A percentile compares a stretch with the other conserved stretches of the same genome.
Evolutionary conservation across 306 rosid species (phyloP).

Genomic region (Delonix regia): DNA sequence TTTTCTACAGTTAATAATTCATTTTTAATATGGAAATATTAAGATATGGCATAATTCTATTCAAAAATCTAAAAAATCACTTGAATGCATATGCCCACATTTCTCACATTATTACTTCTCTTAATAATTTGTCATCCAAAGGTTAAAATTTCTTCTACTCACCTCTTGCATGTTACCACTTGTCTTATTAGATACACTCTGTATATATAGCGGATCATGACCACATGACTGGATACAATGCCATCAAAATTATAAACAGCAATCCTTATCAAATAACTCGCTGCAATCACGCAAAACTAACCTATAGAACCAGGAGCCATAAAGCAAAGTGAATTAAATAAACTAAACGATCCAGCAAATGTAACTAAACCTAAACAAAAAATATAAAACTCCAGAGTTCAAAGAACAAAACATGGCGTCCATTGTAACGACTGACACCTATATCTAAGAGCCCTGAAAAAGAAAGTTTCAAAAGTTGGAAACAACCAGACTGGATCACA

Average conservation of each 20-base stretch:
- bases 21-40: too few species aligned
- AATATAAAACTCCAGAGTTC: not conserved
- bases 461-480: not conserved
- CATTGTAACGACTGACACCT: slow-evolving; percentile 22
- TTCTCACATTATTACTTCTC: too few species aligned
- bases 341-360: slow-evolving; percentile 26
- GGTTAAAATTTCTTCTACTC: too few species aligned
- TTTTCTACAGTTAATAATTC: too few species aligned
- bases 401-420: slow-evolving; percentile 19
- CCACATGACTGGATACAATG: too few species aligned
- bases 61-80: too few species aligned
- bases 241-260: not conserved
- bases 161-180: too few species aligned
- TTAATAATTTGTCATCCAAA: too few species aligned
- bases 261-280: not conserved
- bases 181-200: too few species aligned
- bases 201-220: too few species aligned
- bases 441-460: not conserved
- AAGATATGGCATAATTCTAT: too few species aligned
- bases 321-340: slow-evolving; percentile 28
- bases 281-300: not conserved
- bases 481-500: not conserved
- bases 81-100: too few species aligned
- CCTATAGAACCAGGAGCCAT: not conserved
- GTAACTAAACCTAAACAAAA: slow-evolving; percentile 20